Conservation (phyloP, 177 flowering plant genomes). For the Vitis hybrid region DNA sequence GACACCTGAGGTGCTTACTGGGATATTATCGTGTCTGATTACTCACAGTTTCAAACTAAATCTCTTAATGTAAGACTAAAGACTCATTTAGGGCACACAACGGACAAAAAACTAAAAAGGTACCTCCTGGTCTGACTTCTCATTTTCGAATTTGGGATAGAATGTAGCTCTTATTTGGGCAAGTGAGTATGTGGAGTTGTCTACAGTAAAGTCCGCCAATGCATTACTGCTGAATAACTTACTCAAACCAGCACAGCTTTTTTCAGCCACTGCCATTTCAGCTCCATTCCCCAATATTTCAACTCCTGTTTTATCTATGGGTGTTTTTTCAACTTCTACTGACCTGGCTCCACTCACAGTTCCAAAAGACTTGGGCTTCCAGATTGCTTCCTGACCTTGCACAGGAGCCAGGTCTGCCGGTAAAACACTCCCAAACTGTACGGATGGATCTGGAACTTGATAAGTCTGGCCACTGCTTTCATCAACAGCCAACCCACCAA, state of each 20-base stretch:
- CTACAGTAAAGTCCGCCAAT: constrained; percentile 64
- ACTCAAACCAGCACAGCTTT: constrained; percentile 33
- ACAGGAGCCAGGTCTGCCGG: constrained; percentile 19
- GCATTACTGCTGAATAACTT: constrained; percentile 43
- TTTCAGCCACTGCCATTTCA: constrained; percentile 22
- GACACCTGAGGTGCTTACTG: no score
- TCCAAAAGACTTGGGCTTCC: constrained; percentile 61
- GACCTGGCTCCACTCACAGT: constrained; percentile 42
- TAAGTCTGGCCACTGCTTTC: constrained; percentile 25
- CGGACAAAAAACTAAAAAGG: not conserved
- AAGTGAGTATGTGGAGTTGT: constrained; percentile 53
- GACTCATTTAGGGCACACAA: not conserved
- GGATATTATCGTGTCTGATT: no score
- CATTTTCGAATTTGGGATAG: constrained; percentile 97
- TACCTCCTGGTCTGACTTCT: constrained; percentile 98
- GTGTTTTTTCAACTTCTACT: constrained; percentile 21
- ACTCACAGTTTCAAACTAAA: no score
- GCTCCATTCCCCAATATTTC: constrained; percentile 15
- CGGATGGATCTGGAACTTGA: constrained; percentile 21
- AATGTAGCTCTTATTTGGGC: constrained; percentile 93
- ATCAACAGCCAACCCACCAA: constrained; percentile 30
- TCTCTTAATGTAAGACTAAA: not conserved
- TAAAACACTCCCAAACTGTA: constrained; percentile 30
- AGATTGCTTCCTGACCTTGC: constrained; percentile 29
- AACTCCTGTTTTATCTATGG: constrained; percentile 16